Percentiles rank a stretch among this genome's conserved stretches.
These are phyloP conservation scores for Santalum album DNA, from an alignment of 164 flowering plant genomes.

Conservation along the genomic window DNA sequence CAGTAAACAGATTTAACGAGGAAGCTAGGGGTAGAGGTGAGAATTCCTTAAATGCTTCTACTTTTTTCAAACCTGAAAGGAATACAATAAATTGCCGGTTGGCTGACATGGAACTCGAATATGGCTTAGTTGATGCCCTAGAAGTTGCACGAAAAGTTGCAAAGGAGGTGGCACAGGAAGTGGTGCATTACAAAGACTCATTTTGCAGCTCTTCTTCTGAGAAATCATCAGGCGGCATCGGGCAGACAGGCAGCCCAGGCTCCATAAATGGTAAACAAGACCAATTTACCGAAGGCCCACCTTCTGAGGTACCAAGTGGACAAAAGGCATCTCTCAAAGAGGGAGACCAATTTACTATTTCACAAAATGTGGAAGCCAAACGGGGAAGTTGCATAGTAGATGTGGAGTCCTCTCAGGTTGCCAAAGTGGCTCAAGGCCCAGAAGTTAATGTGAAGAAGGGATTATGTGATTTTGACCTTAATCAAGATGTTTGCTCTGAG, in stretches of 20 bases:
- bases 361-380: slow-evolving; percentile 18
- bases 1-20: slow-evolving; percentile 15
- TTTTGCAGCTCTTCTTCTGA: slow-evolving; percentile 54
- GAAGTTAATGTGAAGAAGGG: slow-evolving; percentile 16
- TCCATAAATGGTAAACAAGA: slow-evolving; percentile 39
- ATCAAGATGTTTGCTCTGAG: slow-evolving; percentile 49
- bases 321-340: slow-evolving; percentile 22
- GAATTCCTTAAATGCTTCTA: slow-evolving; percentile 13
- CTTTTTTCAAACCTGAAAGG: slow-evolving; percentile 16
- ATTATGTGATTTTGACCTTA: slow-evolving; percentile 48
- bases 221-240: slow-evolving; percentile 31
- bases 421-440: slow-evolving; percentile 40
- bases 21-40: slow-evolving; percentile 14
- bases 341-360: slow-evolving; percentile 12
- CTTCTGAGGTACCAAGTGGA: slow-evolving; percentile 20
- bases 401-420: slow-evolving; percentile 36
- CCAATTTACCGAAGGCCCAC: slow-evolving; percentile 14
- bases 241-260: slow-evolving; percentile 44
- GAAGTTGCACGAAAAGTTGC: slow-evolving; percentile 83
- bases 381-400: slow-evolving; percentile 22
- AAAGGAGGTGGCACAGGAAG: slow-evolving; percentile 65
- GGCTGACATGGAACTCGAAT: slow-evolving; percentile 51
- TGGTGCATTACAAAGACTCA: slow-evolving; percentile 43
- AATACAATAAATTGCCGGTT: slow-evolving; percentile 15
- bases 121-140: slow-evolving; percentile 69